These are phyloP conservation scores for Chionographis japonica DNA, from an alignment of 106 monocot species.

Conservation along the genomic window DNA sequence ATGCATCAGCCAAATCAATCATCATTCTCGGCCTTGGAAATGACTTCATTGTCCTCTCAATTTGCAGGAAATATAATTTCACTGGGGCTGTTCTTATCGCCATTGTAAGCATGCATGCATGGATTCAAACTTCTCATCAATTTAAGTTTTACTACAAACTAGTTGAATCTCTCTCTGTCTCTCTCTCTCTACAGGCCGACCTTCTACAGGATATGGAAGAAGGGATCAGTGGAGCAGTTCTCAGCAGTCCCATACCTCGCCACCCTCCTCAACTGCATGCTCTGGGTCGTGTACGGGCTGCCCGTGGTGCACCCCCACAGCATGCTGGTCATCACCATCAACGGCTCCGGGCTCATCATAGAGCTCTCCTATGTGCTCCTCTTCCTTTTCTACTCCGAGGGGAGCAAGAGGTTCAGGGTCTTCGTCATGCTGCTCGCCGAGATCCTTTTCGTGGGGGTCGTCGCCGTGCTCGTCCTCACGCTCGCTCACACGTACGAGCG, in stretches of 20 bases:
- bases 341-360: constrained; percentile 56
- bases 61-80: constrained; percentile 67
- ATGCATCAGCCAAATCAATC: neutral
- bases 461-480: constrained; percentile 36
- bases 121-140: neutral
- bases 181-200: constrained; percentile 52
- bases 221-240: constrained; percentile 73
- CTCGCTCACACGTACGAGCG: constrained; percentile 39
- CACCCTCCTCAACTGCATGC: constrained; percentile 76
- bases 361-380: constrained; percentile 60
- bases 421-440: constrained; percentile 30
- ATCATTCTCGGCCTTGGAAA: neutral
- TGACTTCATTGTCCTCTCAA: neutral
- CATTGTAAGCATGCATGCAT: constrained; percentile 45
- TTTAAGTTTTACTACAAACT: neutral
- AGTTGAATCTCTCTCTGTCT: neutral
- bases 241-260: constrained; percentile 71
- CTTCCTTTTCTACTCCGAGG: constrained; percentile 63
- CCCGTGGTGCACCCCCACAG: constrained; percentile 70
- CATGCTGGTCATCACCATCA: constrained; percentile 73
- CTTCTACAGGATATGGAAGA: constrained; percentile 64
- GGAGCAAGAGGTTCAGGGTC: constrained; percentile 28
- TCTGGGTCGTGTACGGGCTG: constrained; percentile 81
- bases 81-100: constrained; percentile 58
- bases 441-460: constrained; percentile 33